Conservation (phyloP, 78 protist genomes). For the Blattamonas nauphoetae region DNA sequence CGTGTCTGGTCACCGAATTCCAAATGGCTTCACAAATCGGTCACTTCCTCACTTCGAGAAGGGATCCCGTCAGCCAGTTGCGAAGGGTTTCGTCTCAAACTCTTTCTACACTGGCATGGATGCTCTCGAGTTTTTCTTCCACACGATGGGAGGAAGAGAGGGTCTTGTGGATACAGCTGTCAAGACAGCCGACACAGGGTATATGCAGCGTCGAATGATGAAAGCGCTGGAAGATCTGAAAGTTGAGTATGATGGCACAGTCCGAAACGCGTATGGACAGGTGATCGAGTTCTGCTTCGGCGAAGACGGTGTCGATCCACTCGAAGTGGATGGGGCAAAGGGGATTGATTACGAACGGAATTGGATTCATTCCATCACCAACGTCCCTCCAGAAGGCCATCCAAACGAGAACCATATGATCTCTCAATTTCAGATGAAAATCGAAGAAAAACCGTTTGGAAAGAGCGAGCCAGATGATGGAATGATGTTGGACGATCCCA, state of each 20-base stretch:
- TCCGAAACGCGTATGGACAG: slow-evolving; percentile 65
- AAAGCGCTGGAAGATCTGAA: slow-evolving; percentile 88
- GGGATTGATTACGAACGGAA: too few relatives aligned
- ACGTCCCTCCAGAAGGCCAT: too few relatives aligned
- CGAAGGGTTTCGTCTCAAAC: slow-evolving; percentile 93
- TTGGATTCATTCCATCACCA: too few relatives aligned
- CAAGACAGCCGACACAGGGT: slow-evolving; percentile 99
- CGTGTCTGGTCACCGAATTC: slow-evolving; percentile 86
- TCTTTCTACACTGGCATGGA: slow-evolving; percentile 88
- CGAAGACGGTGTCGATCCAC: slow-evolving; percentile 92
- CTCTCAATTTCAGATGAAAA: too few relatives aligned
- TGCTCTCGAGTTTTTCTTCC: slow-evolving; percentile 96
- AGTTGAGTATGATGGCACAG: slow-evolving; percentile 79
- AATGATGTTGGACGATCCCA: too few relatives aligned
- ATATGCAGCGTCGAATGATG: slow-evolving; percentile 82
- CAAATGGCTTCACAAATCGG: slow-evolving; percentile 87
- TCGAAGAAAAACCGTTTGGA: too few relatives aligned
- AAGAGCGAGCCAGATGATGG: too few relatives aligned
- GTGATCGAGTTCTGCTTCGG: slow-evolving; percentile 83
- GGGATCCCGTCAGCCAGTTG: slow-evolving; percentile 47
- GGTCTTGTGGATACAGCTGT: slow-evolving; percentile 96
- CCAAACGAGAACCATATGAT: too few relatives aligned
- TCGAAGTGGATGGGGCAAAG: slow-evolving; percentile 24
- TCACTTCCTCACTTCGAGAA: slow-evolving; percentile 89
- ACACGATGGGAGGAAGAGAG: slow-evolving; percentile 87